Conservation (phyloP, 345 rosid genomes). For the Odontarrhena argentea region DNA sequence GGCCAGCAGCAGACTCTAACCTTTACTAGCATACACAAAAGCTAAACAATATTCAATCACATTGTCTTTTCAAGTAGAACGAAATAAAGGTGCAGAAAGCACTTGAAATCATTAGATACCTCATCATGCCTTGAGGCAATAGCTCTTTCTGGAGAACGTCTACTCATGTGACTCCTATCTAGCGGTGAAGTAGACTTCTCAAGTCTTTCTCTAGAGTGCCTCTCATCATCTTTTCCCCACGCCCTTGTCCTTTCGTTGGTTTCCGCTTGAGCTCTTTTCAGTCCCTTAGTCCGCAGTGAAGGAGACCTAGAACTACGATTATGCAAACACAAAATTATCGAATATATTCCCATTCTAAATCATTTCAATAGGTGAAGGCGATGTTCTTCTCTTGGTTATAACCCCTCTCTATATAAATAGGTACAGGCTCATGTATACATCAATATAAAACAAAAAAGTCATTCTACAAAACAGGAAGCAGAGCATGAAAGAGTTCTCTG, state of each 20-base stretch:
- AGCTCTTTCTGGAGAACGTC: slow-evolving; percentile 35
- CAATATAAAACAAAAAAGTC: too few species aligned
- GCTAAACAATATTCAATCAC: slow-evolving; percentile 22
- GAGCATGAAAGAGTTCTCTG: too few species aligned
- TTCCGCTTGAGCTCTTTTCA: slow-evolving; percentile 59
- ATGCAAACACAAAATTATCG: slow-evolving; percentile 39
- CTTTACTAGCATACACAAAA: slow-evolving; percentile 12
- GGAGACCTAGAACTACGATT: slow-evolving; percentile 60
- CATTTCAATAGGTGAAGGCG: slow-evolving; percentile 12
- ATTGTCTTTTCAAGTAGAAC: slow-evolving; percentile 9
- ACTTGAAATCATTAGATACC: slow-evolving; percentile 61
- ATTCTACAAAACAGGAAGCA: too few species aligned
- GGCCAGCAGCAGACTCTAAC: too few species aligned
- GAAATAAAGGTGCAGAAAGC: slow-evolving; percentile 13
- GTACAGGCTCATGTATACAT: too few species aligned
- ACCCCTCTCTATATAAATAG: slow-evolving; percentile 27
- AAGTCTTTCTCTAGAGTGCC: slow-evolving; percentile 44
- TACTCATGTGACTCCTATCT: slow-evolving; percentile 43
- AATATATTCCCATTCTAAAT: slow-evolving; percentile 25
- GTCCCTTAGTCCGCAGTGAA: slow-evolving; percentile 66
- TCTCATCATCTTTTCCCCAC: slow-evolving; percentile 52
- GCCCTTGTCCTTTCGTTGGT: slow-evolving; percentile 50
- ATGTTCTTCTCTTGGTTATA: slow-evolving; percentile 28
- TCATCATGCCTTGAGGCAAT: slow-evolving; percentile 48
- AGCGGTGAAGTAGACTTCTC: slow-evolving; percentile 54